These are phyloP conservation scores for Agaricales sp. DNA, from an alignment of 1,284 basidiomycete species.

Conservation along the genomic window DNA sequence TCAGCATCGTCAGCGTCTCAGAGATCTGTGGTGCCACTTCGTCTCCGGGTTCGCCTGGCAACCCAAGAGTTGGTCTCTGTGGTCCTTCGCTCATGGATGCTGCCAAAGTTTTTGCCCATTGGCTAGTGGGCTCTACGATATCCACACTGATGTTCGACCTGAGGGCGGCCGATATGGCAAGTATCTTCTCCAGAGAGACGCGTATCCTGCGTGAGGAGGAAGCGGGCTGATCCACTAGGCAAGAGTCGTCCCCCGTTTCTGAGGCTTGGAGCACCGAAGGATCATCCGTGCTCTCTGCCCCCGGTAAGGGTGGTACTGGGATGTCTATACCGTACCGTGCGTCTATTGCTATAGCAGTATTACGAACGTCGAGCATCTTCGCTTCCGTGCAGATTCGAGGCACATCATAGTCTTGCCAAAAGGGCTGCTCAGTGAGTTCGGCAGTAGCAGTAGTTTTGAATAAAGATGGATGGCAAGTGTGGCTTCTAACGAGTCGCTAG, in stretches of 20 bases:
- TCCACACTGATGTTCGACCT: slow-evolving; percentile 58
- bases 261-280: not conserved
- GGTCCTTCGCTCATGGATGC: slow-evolving; percentile 10
- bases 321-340: slow-evolving; percentile 13
- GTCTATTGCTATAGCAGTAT: slow-evolving; percentile 34
- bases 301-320: not conserved
- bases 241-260: slow-evolving; percentile 17
- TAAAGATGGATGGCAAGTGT: slow-evolving; percentile 66
- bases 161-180: slow-evolving; percentile 55
- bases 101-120: slow-evolving; percentile 39
- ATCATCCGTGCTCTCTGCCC: not conserved
- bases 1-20: slow-evolving; percentile 55
- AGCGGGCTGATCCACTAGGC: slow-evolving; percentile 12
- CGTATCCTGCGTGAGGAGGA: slow-evolving; percentile 20
- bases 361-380: slow-evolving; percentile 56
- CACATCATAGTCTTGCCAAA: slow-evolving; percentile 60
- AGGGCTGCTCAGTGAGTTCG: slow-evolving; percentile 54
- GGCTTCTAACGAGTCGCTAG: slow-evolving; percentile 50
- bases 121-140: slow-evolving; percentile 33
- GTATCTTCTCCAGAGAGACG: slow-evolving; percentile 63
- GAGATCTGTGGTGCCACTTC: slow-evolving; percentile 36
- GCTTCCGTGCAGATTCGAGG: slow-evolving; percentile 64
- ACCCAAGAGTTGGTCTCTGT: slow-evolving; percentile 10
- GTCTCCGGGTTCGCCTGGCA: slow-evolving; percentile 9
- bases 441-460: slow-evolving; percentile 51